A percentile compares a stretch with the other conserved stretches of the same genome.
Conservation (phyloP, 306 rosid genomes). For the Castanospermum australe region DNA sequence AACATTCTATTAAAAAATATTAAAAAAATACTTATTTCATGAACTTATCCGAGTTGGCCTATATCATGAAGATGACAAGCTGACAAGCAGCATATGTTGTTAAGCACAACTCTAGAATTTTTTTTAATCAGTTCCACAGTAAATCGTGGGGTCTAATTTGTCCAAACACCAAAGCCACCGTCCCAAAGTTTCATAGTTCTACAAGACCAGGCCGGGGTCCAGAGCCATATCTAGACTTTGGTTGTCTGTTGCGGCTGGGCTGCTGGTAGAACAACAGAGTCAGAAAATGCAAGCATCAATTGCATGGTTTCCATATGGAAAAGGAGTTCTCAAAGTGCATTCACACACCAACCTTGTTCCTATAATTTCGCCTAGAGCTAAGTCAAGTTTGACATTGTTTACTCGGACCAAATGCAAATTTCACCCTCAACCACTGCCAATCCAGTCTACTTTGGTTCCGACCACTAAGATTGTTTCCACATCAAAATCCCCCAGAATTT, state of each 20-base stretch:
- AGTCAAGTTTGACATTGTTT: not conserved
- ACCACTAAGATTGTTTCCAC: not conserved
- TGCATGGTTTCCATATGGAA: constrained; percentile 24
- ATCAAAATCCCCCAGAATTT: not conserved
- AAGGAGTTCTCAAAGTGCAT: constrained; percentile 16
- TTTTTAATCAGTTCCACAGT: no score
- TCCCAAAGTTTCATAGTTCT: no score
- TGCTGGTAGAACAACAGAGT: not conserved
- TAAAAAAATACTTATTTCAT: no score
- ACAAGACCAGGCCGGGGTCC: no score
- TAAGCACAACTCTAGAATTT: no score
- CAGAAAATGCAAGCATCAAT: constrained; percentile 45
- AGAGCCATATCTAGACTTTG: accelerated
- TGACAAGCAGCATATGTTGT: no score
- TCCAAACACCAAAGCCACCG: no score
- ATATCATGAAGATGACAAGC: no score
- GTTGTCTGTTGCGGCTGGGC: not conserved
- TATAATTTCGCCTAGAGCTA: not conserved
- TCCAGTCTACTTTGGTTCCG: not conserved
- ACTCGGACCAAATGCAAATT: not conserved
- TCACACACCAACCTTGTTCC: constrained; percentile 22
- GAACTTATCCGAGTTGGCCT: no score
- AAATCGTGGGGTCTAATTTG: no score
- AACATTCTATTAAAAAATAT: no score
- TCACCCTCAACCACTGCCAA: not conserved